Conservation (phyloP, 331 rosid species). For the Acacia concinna region DNA sequence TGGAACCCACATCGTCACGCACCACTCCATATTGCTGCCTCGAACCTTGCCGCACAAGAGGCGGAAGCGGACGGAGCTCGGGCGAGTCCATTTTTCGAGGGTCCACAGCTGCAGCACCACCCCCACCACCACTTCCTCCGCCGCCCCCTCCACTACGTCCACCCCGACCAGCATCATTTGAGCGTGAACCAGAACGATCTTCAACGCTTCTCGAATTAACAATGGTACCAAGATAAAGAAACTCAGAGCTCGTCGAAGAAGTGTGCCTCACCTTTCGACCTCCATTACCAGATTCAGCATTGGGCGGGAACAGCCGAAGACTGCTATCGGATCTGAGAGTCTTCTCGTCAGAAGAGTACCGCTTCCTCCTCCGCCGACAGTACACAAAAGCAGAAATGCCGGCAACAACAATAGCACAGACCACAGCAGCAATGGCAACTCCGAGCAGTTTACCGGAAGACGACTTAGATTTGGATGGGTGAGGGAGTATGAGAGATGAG, state of each 20-base stretch:
- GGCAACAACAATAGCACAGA: constrained; percentile 33
- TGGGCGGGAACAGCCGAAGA: constrained; percentile 42
- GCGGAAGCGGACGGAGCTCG: constrained; percentile 77
- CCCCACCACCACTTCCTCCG: not conserved
- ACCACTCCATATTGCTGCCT: constrained; percentile 6
- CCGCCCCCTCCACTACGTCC: not conserved
- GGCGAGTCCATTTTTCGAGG: constrained; percentile 62
- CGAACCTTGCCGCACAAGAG: constrained; percentile 53
- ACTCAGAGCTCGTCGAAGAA: constrained; percentile 64
- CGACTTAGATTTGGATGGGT: constrained; percentile 40
- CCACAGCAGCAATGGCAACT: constrained; percentile 47
- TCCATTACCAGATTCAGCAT: constrained; percentile 29
- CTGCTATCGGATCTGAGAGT: constrained; percentile 54
- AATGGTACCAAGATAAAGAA: constrained; percentile 82
- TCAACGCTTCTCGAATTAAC: constrained; percentile 48
- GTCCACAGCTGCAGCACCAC: not conserved
- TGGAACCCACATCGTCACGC: constrained; percentile 1
- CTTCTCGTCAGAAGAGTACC: constrained; percentile 44
- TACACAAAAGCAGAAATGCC: constrained; percentile 47
- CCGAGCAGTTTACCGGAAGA: constrained; percentile 53
- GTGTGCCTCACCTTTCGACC: constrained; percentile 43
- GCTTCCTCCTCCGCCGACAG: constrained; percentile 41
- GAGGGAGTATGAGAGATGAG: constrained; percentile 75
- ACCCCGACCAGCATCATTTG: not conserved
- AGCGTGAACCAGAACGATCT: constrained; percentile 12